Base-by-base conservation (phyloP, 2,329 filamentous ascomycete species). In the Cladosporium sp. region DNA sequence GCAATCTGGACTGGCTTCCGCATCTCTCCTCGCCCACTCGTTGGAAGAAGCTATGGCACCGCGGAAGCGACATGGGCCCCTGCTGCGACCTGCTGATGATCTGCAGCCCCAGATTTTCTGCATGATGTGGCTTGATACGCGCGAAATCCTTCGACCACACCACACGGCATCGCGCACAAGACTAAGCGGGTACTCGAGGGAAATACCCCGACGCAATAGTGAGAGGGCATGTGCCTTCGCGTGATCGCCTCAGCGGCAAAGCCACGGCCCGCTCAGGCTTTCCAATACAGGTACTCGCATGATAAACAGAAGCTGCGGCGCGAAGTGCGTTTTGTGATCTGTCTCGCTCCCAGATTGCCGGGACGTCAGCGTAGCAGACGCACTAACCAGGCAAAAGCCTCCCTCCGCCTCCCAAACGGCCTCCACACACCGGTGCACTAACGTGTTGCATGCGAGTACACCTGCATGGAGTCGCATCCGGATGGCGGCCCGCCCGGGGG, bases 401-500 rank as follows among this genome's bases (percentile, higher is more conserved):
- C 43, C 43, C 9, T 22, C 46, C 14, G 28, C 40, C 22, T 28
- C 18, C 41, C 35, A 16, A 42, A 16, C 32, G 13, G 33, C 35
- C 18, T 50, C 46, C 32, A 13, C 28, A 18, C 40, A 14, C 31
- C 31, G 40, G 40, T 44, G 38, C 52, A 54, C 44, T 49, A 33
- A 43, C 42, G 46, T 22, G 43, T 40, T 49, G 41, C 43, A 56
- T 58, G 52, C 58, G 45, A 49, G 54, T 59, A 46, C 54, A 58
- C 60, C 59, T 64, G 62, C 62, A 60, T 57, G 45, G 49, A 49
- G 38, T 52, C 55, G 56, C 58, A 58, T 53, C 56, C 63, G 64
- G 62, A 52, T 56, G 35, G 49, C 63, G 64, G 63, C 54, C 64
- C 64, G 62, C 58, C 58, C 63, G 62, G 62, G 54, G 57, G 58